Percentiles rank a stretch among this genome's conserved stretches.
These are phyloP conservation scores for Ascochyta lentis DNA, from an alignment of 2,329 filamentous ascomycete genomes.

Conservation along the genomic window DNA sequence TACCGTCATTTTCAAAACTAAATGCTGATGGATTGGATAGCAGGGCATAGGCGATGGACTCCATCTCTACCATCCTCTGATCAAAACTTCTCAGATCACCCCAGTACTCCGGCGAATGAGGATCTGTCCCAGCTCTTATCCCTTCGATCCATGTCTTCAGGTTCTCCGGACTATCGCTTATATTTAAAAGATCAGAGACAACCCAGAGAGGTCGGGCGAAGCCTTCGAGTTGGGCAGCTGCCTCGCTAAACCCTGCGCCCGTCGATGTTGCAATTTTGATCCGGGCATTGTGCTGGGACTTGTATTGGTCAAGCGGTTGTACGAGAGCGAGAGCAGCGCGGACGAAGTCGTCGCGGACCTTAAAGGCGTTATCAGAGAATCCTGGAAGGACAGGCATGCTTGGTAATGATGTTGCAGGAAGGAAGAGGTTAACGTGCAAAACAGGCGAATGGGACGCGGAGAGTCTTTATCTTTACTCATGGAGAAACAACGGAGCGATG, in stretches of 20 bases:
- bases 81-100: constrained; percentile 52
- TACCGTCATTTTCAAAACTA: constrained; percentile 20
- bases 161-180: not conserved
- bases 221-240: constrained; percentile 29
- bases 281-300: constrained; percentile 18
- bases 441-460: not conserved
- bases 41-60: constrained; percentile 55
- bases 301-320: constrained; percentile 21
- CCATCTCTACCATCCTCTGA: constrained; percentile 60
- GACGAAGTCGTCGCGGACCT: constrained; percentile 14
- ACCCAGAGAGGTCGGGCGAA: constrained; percentile 27
- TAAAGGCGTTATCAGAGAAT: constrained; percentile 26
- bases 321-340: constrained; percentile 17
- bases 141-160: constrained; percentile 21
- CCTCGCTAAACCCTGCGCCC: constrained; percentile 26
- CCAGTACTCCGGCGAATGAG: constrained; percentile 51
- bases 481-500: not conserved
- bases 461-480: not conserved
- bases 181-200: constrained; percentile 15
- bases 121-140: constrained; percentile 29
- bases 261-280: constrained; percentile 26
- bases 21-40: constrained; percentile 49
- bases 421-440: not conserved
- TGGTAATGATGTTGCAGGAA: not conserved
- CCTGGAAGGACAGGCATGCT: constrained; percentile 22